Evolutionary conservation across 23 red algal genomes (phyloP).

Genomic region (Gracilariopsis chorda): DNA sequence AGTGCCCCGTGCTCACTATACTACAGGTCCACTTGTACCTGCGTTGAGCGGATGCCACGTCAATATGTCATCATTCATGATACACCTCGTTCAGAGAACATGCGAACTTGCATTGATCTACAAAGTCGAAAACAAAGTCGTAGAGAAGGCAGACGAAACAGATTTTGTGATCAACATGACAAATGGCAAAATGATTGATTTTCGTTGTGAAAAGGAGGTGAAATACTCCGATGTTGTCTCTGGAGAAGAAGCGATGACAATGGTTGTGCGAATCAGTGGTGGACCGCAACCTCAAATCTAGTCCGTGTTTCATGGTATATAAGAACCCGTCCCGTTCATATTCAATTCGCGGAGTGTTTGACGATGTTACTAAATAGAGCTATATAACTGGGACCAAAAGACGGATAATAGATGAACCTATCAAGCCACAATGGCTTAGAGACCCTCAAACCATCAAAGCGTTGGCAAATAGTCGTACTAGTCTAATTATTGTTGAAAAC

Average conservation of each 20-base stretch:
- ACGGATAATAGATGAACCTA: not conserved
- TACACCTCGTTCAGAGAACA: too few species aligned
- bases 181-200: not conserved
- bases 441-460: not conserved
- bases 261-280: not conserved
- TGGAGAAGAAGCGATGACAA: not conserved
- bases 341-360: not conserved
- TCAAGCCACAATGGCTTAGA: not conserved
- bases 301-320: not conserved
- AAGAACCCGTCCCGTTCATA: not conserved
- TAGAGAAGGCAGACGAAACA: slow-evolving; percentile 2
- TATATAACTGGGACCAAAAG: too few species aligned
- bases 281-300: not conserved
- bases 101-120: too few species aligned
- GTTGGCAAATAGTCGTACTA: not conserved
- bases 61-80: too few species aligned
- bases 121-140: not conserved
- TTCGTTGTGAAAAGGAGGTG: not conserved
- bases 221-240: slow-evolving; percentile 15
- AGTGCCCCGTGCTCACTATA: too few species aligned
- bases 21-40: too few species aligned
- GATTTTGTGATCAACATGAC: not conserved
- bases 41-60: too few species aligned
- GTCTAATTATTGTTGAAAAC: not conserved
- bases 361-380: not conserved